Evolutionary conservation across 164 flowering plant species (phyloP).

Genomic region (grape (Vitis vinifera)): DNA sequence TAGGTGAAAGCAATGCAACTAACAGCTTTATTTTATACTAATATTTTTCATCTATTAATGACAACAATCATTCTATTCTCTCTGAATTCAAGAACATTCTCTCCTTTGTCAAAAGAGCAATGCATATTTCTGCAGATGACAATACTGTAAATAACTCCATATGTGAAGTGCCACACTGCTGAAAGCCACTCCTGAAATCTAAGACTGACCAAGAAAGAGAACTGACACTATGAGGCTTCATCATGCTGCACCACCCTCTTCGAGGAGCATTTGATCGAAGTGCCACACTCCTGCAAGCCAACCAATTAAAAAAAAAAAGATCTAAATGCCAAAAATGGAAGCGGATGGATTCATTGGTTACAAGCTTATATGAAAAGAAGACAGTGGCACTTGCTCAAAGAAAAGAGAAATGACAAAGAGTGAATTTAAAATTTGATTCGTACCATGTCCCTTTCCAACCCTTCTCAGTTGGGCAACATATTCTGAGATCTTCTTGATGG

Average conservation of each 20-base stretch:
- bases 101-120: neutral
- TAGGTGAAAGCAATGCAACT: too few relatives aligned
- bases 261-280: slow-evolving; percentile 64
- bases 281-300: slow-evolving; percentile 68
- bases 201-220: too few relatives aligned
- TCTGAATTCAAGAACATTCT: neutral
- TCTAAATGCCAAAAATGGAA: neutral
- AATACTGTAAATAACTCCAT: neutral
- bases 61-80: too few relatives aligned
- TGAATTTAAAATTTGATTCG: neutral
- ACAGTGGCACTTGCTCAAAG: neutral
- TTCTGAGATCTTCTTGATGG: slow-evolving; percentile 37
- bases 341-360: neutral
- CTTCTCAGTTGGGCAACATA: slow-evolving; percentile 36
- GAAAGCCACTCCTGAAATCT: too few relatives aligned
- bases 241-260: slow-evolving; percentile 22
- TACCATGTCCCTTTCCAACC: slow-evolving; percentile 47
- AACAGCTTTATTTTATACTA: neutral
- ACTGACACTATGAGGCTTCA: neutral
- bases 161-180: too few relatives aligned
- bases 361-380: neutral
- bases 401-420: neutral
- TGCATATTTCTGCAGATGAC: neutral
- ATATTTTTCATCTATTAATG: neutral
- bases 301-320: neutral